These are phyloP conservation scores for Zalerion maritima DNA, from an alignment of 495 filamentous ascomycete species.

Conservation along the genomic window DNA sequence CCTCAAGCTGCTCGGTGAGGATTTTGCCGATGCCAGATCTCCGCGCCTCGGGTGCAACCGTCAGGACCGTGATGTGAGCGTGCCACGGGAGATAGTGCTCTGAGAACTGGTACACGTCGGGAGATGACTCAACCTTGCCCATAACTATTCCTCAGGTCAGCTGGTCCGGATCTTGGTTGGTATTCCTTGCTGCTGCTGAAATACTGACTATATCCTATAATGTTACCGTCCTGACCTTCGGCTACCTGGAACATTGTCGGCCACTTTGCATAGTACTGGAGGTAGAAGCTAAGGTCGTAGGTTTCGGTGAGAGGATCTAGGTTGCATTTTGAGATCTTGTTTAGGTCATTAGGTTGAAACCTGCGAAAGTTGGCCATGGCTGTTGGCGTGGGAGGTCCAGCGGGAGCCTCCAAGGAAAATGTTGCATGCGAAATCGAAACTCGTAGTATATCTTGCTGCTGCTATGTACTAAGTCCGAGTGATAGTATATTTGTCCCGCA, in stretches of 20 bases:
- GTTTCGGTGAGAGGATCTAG: slow-evolving; percentile 93
- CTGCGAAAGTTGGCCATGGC: slow-evolving; percentile 32
- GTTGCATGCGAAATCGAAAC: no score
- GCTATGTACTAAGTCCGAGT: no score
- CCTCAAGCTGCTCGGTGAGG: slow-evolving; percentile 66
- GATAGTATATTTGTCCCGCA: no score
- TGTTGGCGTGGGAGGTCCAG: no score
- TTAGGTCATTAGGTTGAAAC: slow-evolving; percentile 30
- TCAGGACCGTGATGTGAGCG: slow-evolving; percentile 92
- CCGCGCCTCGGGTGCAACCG: slow-evolving; percentile 74
- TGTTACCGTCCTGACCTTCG: slow-evolving; percentile 63
- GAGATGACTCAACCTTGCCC: slow-evolving; percentile 88
- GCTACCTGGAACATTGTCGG: slow-evolving; percentile 82
- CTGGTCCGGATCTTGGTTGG: no score
- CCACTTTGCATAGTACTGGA: slow-evolving; percentile 90
- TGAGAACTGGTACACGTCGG: slow-evolving; percentile 49
- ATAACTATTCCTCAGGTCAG: slow-evolving; percentile 66
- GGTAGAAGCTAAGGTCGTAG: slow-evolving; percentile 87
- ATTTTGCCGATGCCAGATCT: slow-evolving; percentile 72
- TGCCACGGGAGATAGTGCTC: slow-evolving; percentile 92
- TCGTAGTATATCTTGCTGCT: no score
- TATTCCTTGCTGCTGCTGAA: slow-evolving; percentile 3
- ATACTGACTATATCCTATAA: slow-evolving; percentile 82
- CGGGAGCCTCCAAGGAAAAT: no score
- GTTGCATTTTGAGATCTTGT: slow-evolving; percentile 66